phyloP scores from a whole-genome alignment of 768 basidiomycete species.

The Daedalea quercina region DNA sequence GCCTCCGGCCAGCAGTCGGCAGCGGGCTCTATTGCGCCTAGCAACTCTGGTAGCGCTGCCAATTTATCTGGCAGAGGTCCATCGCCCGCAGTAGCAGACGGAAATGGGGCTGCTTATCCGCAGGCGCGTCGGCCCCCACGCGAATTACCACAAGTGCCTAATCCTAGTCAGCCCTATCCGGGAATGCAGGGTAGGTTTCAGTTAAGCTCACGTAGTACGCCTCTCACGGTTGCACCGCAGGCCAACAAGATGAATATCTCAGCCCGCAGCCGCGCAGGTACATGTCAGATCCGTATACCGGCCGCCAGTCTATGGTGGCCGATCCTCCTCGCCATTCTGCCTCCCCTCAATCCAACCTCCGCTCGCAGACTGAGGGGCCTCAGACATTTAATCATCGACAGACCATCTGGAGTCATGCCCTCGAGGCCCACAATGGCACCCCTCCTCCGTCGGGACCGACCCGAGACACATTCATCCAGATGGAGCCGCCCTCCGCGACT shows the following conservation, averaged over 20 bases:
- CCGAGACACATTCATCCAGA: slow-evolving; percentile 63
- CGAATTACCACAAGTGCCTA: slow-evolving; percentile 60
- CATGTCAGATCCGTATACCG: slow-evolving; percentile 46
- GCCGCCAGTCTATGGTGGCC: slow-evolving; percentile 37
- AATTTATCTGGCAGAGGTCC: background rate
- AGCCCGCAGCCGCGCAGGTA: slow-evolving; percentile 38
- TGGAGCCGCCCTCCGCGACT: slow-evolving; percentile 60
- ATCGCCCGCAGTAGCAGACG: slow-evolving; percentile 13
- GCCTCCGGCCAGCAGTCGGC: slow-evolving; percentile 17
- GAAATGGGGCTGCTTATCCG: slow-evolving; percentile 10
- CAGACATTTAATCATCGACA: slow-evolving; percentile 38
- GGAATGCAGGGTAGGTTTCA: slow-evolving; percentile 30
- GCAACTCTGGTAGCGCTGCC: background rate
- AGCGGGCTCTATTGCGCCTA: background rate
- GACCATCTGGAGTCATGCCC: slow-evolving; percentile 83
- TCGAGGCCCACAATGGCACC: slow-evolving; percentile 43
- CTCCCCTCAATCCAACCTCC: slow-evolving; percentile 20
- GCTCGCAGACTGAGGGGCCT: slow-evolving; percentile 18
- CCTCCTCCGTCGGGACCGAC: slow-evolving; percentile 1
- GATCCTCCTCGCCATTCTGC: slow-evolving; percentile 15
- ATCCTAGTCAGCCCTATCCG: slow-evolving; percentile 38
- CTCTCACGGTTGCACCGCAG: background rate
- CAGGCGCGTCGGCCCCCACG: slow-evolving; percentile 40
- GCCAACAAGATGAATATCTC: slow-evolving; percentile 31
- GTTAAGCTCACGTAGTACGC: background rate